These are phyloP conservation scores for Wickerhamomyces tratensis DNA, from an alignment of 805 yeast species.

Conservation along the genomic window DNA sequence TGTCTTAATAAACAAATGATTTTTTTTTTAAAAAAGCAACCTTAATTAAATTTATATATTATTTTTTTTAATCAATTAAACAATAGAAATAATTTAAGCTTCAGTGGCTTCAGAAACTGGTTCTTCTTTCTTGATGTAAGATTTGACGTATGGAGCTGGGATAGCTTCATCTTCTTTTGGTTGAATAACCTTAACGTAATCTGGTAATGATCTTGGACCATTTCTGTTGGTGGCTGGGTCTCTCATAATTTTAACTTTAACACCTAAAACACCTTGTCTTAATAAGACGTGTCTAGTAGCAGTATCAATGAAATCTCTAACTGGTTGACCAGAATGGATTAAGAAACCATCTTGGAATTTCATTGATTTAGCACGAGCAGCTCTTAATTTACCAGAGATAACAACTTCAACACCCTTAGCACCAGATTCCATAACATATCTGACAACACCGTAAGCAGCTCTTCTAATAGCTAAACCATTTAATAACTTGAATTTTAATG, in stretches of 20 bases:
- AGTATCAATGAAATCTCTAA: constrained; percentile 94
- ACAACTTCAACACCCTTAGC: constrained; percentile 99
- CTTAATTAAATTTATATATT: too few relatives aligned
- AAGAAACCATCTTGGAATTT: constrained; percentile 99
- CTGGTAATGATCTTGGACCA: constrained; percentile 93
- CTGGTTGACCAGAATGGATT: constrained; percentile 99
- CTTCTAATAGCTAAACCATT: constrained; percentile 99
- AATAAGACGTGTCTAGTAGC: constrained; percentile 99
- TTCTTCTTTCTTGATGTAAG: constrained; percentile 42
- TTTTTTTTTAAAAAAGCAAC: too few relatives aligned
- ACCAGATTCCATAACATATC: constrained; percentile 99
- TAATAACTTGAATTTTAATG: constrained; percentile 94
- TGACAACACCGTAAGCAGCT: constrained; percentile 99
- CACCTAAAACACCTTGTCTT: constrained; percentile 99
- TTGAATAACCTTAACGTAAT: constrained; percentile 83
- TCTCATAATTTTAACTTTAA: constrained; percentile 98
- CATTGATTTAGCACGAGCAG: constrained; percentile 99
- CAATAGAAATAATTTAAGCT: constrained; percentile 9
- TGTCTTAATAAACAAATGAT: too few relatives aligned
- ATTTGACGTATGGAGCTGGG: constrained; percentile 74
- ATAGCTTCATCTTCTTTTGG: constrained; percentile 89
- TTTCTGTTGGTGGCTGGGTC: constrained; percentile 83
- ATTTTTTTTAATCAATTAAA: neutral
- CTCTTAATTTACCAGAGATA: constrained; percentile 98
- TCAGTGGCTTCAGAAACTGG: constrained; percentile 16